Evolutionary conservation across 441 rosid species (phyloP), one percentile per base, ranked within the genome.

Genomic region (Syzygium syzygioides): DNA sequence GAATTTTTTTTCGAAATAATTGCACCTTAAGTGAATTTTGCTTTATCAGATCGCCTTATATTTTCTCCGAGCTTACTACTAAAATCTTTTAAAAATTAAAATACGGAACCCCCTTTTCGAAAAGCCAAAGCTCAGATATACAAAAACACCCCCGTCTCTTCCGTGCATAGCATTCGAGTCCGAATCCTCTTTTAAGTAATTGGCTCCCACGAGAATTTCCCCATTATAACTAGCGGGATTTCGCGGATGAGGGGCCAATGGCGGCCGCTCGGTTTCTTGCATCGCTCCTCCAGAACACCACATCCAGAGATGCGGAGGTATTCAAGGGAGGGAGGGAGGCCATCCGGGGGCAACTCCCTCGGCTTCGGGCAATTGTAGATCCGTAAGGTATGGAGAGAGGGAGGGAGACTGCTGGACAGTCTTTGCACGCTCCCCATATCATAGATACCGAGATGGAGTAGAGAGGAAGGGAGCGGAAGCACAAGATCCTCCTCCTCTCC

Each of bases 391-490:
- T 2, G 7, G 3, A 66, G 79, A 32, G 79, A 32, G 45, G 45
- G 45, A 4, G 79, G 79, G 45, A 66, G 45, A 66, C 13, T 66
- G 79, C 2, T 18, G 25, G 79, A 9, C 45, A 32, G 25, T 32
- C 25, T 66, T 32, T 32, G 2, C 34, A 32, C 34, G 2, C 3
- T 32, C 34, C 34, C 34, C 34, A 32, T 32, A 3, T 32, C 34
- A 32, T 32, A 32, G 2, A 3, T 28, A 1, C 0, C 0, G 7
- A 66, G 79, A 4, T 0, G 0, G 5, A 9, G 25, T 6, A 66
- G 25, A 32, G 79, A 66, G 45, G 79, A 18, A 66, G 79, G 79
- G 45, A 66, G 79, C 79, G 79, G 45, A 32, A 66, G 79, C 79
- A 18, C 7, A 66, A 66, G 79, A 66, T 66, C 79, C 79, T 32